These are phyloP conservation scores for Entomophthora muscae DNA, from an alignment of 371 early-diverging fungal species.

Conservation along the genomic window DNA sequence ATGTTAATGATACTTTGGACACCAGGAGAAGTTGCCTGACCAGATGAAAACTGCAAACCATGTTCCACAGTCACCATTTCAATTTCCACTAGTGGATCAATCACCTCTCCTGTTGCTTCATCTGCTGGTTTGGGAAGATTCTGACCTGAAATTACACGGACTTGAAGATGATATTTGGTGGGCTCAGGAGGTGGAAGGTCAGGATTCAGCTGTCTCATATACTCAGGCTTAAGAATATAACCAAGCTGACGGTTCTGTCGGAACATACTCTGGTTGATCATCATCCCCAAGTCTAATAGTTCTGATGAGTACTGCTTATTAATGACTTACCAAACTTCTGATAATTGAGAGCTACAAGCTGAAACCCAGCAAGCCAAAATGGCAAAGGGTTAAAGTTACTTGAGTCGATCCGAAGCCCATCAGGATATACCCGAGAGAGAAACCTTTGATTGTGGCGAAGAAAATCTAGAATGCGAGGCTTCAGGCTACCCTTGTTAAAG, in stretches of 20 bases:
- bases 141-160: conserved; percentile 30
- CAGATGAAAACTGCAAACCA: conserved; percentile 3
- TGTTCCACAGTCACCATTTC: conserved; percentile 22
- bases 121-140: conserved; percentile 39
- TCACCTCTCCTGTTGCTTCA: conserved; percentile 20
- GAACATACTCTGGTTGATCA: conserved; percentile 60
- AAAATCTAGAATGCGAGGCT: conserved; percentile 14
- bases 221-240: conserved; percentile 54
- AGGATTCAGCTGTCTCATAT: not conserved
- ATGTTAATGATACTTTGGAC: not conserved
- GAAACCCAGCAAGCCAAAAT: conserved; percentile 55
- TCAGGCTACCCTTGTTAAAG: conserved; percentile 13
- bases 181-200: not conserved
- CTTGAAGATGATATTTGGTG: not conserved
- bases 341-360: conserved; percentile 72
- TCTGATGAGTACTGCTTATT: no score
- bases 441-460: conserved; percentile 25
- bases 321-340: conserved; percentile 34
- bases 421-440: conserved; percentile 56
- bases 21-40: not conserved
- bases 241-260: conserved; percentile 38
- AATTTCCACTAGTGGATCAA: conserved; percentile 36
- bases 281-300: conserved; percentile 36
- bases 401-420: conserved; percentile 48
- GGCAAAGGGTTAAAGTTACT: conserved; percentile 58